Evolutionary conservation across 2,329 filamentous ascomycete genomes (phyloP).

Genomic region (Ophiosphaerella narmari): DNA sequence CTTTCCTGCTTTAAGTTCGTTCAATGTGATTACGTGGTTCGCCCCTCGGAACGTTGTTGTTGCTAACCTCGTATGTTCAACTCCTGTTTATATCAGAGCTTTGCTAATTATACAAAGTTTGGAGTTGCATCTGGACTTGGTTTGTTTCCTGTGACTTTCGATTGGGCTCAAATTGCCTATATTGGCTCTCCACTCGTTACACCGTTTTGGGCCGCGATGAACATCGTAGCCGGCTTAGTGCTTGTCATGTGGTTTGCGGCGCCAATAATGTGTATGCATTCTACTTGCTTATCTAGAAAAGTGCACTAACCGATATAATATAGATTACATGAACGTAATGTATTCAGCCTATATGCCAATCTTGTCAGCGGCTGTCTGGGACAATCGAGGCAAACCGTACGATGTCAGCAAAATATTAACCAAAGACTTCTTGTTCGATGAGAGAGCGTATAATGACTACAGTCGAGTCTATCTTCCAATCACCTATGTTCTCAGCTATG

Average conservation of each 20-base stretch:
- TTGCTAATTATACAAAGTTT: constrained; percentile 54
- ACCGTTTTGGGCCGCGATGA: constrained; percentile 85
- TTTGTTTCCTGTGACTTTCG: constrained; percentile 83
- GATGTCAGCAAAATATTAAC: constrained; percentile 82
- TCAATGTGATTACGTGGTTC: constrained; percentile 88
- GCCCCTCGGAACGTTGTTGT: constrained; percentile 84
- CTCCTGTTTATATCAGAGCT: background rate
- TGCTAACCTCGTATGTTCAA: constrained; percentile 67
- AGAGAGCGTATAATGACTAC: constrained; percentile 76
- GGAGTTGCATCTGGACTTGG: constrained; percentile 84
- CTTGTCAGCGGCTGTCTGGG: constrained; percentile 81
- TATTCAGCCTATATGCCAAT: constrained; percentile 88
- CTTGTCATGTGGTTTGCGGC: constrained; percentile 85
- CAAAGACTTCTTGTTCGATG: constrained; percentile 76
- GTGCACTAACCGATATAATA: constrained; percentile 4
- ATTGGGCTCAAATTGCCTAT: constrained; percentile 88
- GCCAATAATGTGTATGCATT: constrained; percentile 66
- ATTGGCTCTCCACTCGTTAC: constrained; percentile 84
- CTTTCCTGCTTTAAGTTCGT: constrained; percentile 84
- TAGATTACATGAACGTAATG: constrained; percentile 75
- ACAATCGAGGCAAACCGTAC: constrained; percentile 80
- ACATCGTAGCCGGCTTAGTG: constrained; percentile 78
- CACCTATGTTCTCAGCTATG: constrained; percentile 86
- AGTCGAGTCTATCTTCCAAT: constrained; percentile 84
- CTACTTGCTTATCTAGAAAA: no score